Evolutionary conservation across 306 rosid genomes (phyloP).

Genomic region (Trifolium subterraneum): DNA sequence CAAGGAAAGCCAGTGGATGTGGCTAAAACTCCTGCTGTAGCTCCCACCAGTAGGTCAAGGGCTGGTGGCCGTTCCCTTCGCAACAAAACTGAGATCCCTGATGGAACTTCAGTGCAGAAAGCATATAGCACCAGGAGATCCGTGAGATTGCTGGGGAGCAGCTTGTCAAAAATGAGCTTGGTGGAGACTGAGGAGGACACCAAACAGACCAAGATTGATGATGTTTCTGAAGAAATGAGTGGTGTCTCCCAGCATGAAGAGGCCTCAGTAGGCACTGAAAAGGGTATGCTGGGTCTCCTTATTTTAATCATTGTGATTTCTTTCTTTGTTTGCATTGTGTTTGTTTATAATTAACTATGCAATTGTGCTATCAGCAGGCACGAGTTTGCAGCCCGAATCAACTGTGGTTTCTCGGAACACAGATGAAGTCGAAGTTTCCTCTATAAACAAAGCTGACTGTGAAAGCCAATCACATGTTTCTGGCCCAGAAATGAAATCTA

Average conservation of each 20-base stretch:
- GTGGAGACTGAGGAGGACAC: constrained; percentile 42
- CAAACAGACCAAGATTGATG: constrained; percentile 41
- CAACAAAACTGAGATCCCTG: constrained; percentile 37
- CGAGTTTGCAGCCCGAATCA: constrained; percentile 30
- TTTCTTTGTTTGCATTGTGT: neutral
- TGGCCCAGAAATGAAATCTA: neutral
- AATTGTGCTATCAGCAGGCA: constrained; percentile 44
- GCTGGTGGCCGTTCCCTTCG: constrained; percentile 46
- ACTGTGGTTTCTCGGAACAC: constrained; percentile 40
- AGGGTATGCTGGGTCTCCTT: constrained; percentile 38
- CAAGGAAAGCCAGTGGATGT: constrained; percentile 39
- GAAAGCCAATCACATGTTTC: neutral
- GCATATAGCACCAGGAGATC: constrained; percentile 74
- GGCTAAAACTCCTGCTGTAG: constrained; percentile 60
- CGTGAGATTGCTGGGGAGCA: constrained; percentile 65
- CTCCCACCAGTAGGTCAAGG: constrained; percentile 46
- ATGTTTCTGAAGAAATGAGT: constrained; percentile 49
- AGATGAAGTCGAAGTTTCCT: constrained; percentile 46
- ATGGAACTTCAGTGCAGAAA: constrained; percentile 43
- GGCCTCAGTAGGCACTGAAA: constrained; percentile 37
- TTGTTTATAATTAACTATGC: neutral
- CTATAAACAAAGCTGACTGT: neutral
- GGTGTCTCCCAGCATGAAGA: constrained; percentile 34
- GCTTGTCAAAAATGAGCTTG: constrained; percentile 58
- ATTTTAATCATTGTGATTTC: neutral